Conservation (phyloP, 2,329 filamentous ascomycete species). For the Penicillium sp. region DNA sequence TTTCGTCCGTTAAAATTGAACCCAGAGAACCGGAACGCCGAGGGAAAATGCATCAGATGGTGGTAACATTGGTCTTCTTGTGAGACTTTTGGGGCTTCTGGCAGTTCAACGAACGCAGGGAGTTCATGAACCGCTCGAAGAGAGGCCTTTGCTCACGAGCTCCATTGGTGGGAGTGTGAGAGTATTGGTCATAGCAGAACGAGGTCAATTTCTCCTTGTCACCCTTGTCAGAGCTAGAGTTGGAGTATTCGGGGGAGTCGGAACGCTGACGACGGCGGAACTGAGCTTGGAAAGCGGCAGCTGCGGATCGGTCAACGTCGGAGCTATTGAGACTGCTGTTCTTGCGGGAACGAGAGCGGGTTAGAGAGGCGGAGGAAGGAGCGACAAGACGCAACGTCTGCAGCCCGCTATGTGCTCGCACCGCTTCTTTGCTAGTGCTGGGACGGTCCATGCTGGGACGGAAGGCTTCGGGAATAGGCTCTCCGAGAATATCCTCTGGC, state of each 20-base stretch:
- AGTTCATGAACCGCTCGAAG: slow-evolving; percentile 18
- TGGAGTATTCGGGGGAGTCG: slow-evolving; percentile 20
- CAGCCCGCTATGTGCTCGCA: slow-evolving; percentile 16
- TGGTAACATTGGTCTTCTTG: slow-evolving; percentile 13
- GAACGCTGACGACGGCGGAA: slow-evolving; percentile 28
- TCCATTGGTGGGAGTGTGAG: slow-evolving; percentile 17
- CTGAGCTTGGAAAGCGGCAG: slow-evolving; percentile 31
- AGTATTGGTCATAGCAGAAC: slow-evolving; percentile 27
- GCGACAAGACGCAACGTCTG: slow-evolving; percentile 32
- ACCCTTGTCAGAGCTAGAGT: slow-evolving; percentile 6
- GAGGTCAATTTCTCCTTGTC: slow-evolving; percentile 26
- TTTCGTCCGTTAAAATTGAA: neutral
- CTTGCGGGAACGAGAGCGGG: slow-evolving; percentile 20
- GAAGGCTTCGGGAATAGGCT: slow-evolving; percentile 10
- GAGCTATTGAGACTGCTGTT: slow-evolving; percentile 20
- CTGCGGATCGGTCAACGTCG: slow-evolving; percentile 30
- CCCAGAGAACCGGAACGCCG: slow-evolving; percentile 13
- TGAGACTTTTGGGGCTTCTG: slow-evolving; percentile 10
- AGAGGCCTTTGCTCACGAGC: slow-evolving; percentile 11
- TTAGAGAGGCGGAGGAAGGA: slow-evolving; percentile 30
- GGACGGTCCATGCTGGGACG: slow-evolving; percentile 17
- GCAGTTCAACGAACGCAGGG: slow-evolving; percentile 18
- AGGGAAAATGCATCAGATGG: slow-evolving; percentile 10
- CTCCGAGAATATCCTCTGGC: slow-evolving; percentile 18
- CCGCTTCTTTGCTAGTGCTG: slow-evolving; percentile 21